Evolutionary conservation across 306 rosid genomes (phyloP).

Genomic region (Medicago ruthenica): DNA sequence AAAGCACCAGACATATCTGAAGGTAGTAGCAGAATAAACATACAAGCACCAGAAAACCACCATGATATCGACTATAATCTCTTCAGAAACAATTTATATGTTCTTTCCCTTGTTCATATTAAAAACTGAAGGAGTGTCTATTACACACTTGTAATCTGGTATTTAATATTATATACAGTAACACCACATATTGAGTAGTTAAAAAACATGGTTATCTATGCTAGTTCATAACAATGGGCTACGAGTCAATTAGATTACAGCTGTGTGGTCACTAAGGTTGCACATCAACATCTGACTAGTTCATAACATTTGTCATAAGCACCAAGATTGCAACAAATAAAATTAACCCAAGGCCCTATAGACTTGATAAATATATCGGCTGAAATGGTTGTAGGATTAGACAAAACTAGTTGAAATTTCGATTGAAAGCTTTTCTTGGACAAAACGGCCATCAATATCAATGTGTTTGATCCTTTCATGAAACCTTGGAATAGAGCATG

Average conservation of each 20-base stretch:
- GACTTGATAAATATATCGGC: background rate
- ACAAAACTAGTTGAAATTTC: conserved; percentile 2
- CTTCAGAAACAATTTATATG: too few species aligned
- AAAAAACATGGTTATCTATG: background rate
- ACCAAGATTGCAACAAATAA: background rate
- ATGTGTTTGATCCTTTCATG: background rate
- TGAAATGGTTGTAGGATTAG: conserved; percentile 1
- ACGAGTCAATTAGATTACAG: background rate
- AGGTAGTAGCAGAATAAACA: conserved; percentile 10
- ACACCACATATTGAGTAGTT: background rate
- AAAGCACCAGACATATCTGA: conserved; percentile 23
- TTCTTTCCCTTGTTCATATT: too few species aligned
- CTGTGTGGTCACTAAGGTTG: background rate
- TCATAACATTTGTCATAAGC: background rate
- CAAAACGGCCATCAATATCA: conserved; percentile 1
- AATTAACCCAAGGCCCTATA: conserved; percentile 8
- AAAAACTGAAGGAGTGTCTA: too few species aligned
- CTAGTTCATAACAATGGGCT: background rate
- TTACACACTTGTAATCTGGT: too few species aligned
- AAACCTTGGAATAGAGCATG: background rate
- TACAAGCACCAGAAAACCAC: background rate
- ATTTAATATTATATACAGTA: background rate
- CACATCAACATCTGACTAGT: background rate
- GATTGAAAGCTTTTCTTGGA: background rate
- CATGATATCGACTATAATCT: too few species aligned